Evolutionary conservation across 345 rosid species (phyloP), one percentile per base, ranked within the genome.

Genomic region (Eucalyptus leucophloia): DNA sequence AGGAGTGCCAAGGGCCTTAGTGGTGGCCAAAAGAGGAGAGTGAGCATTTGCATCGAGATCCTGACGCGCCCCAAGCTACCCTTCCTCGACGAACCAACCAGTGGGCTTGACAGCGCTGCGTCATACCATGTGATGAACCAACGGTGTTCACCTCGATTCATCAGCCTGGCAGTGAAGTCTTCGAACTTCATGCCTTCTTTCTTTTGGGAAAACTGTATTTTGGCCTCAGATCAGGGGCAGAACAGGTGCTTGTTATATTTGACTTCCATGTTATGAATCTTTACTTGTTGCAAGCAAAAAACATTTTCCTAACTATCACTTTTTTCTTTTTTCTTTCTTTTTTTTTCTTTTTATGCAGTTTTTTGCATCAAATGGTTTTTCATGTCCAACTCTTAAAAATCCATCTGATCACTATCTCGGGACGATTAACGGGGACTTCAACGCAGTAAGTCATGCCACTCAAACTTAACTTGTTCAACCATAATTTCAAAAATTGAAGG

Each of bases 31-130:
- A 95, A 93, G 90, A 88, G 95, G 90, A 90, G 95, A 87, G 96
- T 94, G 34, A 93, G 94, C 89, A 95, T 94, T 77, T 95, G 96
- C 89, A 93, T 93, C 28, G 95, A 95, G 89, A 93, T 95, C 90
- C 87, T 95, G 47, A 94, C 91, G 2, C 45, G 93, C 1, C 94
- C 95, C 0, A 91, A 92, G 90, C 93, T 94, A 18, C 89, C 93
- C 49, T 94, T 94, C 89, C 93, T 94, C 1, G 95, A 94, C 19
- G 94, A 91, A 90, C 95, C 94, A 6, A 95, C 95, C 3, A 88
- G 95, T 34, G 96, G 95, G 16, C 93, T 95, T 0, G 95, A 95
- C 45, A 92, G 95, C 34, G 95, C 94, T 2, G 93, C 91, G 1
- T 94, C 95, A 6, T 94, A 85, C 90, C 93, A 95, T 87, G 93